Conservation (phyloP, 208 protist genomes). For the Crithidia expoeki region DNA sequence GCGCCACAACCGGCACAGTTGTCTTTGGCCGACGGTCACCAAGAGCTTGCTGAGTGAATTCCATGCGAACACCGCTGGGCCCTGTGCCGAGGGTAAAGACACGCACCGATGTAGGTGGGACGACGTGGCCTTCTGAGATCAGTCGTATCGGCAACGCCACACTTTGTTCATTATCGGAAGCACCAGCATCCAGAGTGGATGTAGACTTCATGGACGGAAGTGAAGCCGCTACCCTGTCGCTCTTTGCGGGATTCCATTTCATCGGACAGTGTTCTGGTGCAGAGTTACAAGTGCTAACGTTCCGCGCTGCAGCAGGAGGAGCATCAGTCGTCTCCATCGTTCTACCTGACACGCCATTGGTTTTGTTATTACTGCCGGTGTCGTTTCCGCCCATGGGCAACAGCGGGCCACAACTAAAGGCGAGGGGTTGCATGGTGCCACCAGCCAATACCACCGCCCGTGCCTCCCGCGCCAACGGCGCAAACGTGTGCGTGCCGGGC, state of each 20-base stretch:
- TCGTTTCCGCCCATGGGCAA: slow-evolving; percentile 20
- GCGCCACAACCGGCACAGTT: neutral
- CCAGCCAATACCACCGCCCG: slow-evolving; percentile 83
- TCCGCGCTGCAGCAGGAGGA: too few species aligned
- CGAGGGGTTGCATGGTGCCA: slow-evolving; percentile 94
- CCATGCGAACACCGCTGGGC: slow-evolving; percentile 58
- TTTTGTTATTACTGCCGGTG: neutral
- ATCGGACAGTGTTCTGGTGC: too few species aligned
- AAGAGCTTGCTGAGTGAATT: slow-evolving; percentile 53
- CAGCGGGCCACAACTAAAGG: slow-evolving; percentile 79
- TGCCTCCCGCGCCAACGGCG: slow-evolving; percentile 56
- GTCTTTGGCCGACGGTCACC: neutral
- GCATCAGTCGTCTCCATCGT: too few species aligned
- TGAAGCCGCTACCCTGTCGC: too few species aligned
- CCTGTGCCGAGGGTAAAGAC: slow-evolving; percentile 68
- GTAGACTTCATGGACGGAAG: too few species aligned
- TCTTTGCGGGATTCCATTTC: too few species aligned
- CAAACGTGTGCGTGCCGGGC: slow-evolving; percentile 65
- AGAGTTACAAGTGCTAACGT: too few species aligned
- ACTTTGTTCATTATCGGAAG: neutral
- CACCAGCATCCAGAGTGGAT: too few species aligned
- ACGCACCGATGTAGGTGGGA: slow-evolving; percentile 75
- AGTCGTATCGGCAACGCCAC: slow-evolving; percentile 33
- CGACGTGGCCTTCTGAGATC: slow-evolving; percentile 82
- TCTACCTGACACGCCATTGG: too few species aligned